Evolutionary conservation across 345 rosid species (phyloP), one percentile per base, ranked within the genome.

Genomic region (Heritiera fomes): DNA sequence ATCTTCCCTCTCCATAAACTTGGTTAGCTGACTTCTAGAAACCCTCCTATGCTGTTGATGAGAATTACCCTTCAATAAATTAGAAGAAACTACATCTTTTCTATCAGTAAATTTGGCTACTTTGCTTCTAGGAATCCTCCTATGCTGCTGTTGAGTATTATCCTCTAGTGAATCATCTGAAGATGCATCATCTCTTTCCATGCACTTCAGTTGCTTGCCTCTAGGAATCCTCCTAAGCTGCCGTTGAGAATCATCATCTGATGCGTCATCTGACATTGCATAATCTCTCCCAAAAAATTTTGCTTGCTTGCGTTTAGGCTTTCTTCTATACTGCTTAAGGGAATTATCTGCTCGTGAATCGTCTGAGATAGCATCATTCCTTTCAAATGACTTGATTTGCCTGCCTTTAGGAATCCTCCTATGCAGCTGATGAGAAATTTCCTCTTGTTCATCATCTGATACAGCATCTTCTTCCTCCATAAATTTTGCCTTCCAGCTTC

Each of bases 391-490:
- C 75, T 78, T 80, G 58, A 79, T 79, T 65, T 75, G 86, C 84
- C 84, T 88, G 73, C 85, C 80, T 84, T 83, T 79, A 50, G 76
- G 73, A 40, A 77, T 75, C 75, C 78, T 83, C 65, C 70, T 53
- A 30, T 23, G 78, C 78, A 55, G 83, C 73, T 40, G 52, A 67
- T 49, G 78, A 77, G 78, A 79, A 74, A 63, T 77, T 59, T 83
- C 83, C 78, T 82, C 88, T 63, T 77, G 72, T 12, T 88, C 85
- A 83, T 89, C 90, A 61, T 89, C 89, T 9, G 92, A 94, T 68
- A 73, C 78, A 77, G 79, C 91, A 87, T 84, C 80, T 73, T 85
- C 91, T 77, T 75, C 78, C 62, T 74, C 93, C 61, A 73, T 59
- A 82, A 56, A 73, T 66, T 78, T 82, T 18, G 84, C 79, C 58